Conservation (phyloP, 2,329 filamentous ascomycete genomes). For the Tetracladium maxilliforme region DNA sequence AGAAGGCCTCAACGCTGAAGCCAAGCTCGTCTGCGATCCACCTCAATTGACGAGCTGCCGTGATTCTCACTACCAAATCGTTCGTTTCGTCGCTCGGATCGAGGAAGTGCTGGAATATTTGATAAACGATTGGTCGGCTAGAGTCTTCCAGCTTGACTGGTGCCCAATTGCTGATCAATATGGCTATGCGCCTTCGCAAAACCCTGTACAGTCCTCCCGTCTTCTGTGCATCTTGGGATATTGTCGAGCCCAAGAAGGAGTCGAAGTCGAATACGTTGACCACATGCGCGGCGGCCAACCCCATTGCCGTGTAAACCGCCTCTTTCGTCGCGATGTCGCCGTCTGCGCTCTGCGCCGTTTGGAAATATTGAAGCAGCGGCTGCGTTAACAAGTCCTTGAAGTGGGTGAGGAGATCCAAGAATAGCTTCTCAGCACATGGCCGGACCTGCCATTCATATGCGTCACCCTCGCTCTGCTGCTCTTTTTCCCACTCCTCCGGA, state of each 20-base stretch:
- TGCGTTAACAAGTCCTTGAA: slow-evolving; percentile 71
- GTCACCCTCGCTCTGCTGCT: slow-evolving; percentile 71
- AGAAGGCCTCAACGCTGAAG: slow-evolving; percentile 59
- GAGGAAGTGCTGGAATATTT: slow-evolving; percentile 79
- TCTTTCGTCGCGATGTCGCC: slow-evolving; percentile 74
- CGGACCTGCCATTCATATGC: slow-evolving; percentile 88
- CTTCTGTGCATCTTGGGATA: slow-evolving; percentile 65
- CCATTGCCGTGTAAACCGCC: slow-evolving; percentile 86
- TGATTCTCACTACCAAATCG: slow-evolving; percentile 83
- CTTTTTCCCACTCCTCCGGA: slow-evolving; percentile 87
- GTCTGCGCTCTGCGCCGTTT: slow-evolving; percentile 52
- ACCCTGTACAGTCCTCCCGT: slow-evolving; percentile 55
- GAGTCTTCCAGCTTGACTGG: slow-evolving; percentile 57
- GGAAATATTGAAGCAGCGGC: slow-evolving; percentile 72
- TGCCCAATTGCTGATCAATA: slow-evolving; percentile 82
- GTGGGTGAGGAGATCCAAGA: slow-evolving; percentile 79
- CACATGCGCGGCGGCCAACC: slow-evolving; percentile 67
- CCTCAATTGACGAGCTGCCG: slow-evolving; percentile 73
- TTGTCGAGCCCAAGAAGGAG: slow-evolving; percentile 55
- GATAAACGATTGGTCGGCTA: slow-evolving; percentile 63
- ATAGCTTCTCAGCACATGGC: slow-evolving; percentile 85
- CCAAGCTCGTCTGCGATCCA: slow-evolving; percentile 72
- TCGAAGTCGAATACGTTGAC: slow-evolving; percentile 72
- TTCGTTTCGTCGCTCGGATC: slow-evolving; percentile 65
- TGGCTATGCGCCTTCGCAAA: slow-evolving; percentile 73